Evolutionary conservation across 352 stramenopile species (phyloP), one percentile per base, ranked within the genome.

Genomic region (Pythium plurisporium): DNA sequence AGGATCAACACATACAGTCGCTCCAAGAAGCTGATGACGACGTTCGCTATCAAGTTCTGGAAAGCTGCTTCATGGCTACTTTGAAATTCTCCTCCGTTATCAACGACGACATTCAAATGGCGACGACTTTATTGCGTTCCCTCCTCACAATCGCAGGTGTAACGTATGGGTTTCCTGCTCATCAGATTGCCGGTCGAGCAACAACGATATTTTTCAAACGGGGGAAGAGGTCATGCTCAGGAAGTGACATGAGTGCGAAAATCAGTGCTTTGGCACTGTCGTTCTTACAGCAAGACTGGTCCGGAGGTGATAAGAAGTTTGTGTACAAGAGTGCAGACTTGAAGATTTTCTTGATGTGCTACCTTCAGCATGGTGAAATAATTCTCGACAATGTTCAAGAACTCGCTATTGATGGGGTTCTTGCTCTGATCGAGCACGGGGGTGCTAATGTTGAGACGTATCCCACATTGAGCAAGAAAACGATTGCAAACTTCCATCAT

Each of bases 401-500:
- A 11, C 55, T 87, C 8, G 68, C 70, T 1, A 29, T 81, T 11
- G 55, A 75, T 14, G 77, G 77, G 0, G 72, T 87, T 29, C 26
- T 78, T 10, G 64, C 70, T 14, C 46, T 87, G 5, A 60, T 76
- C 1, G 73, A 84, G 31, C 23, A 70, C 29, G 65, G 67, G 7
- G 60, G 60, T 8, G 56, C 49, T 20, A 48, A 55, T 0, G 20
- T 65, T 0, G 50, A 20, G 12, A 46, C 34, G 2, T 78, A 64
- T 36, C 70, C 72, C n/a, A 83, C 76, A 5, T 48, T 87, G 29
- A 74, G 53, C 36, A 84, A 84, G 55, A 86, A 86, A 41, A 81
- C 73, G 0, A 53, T 86, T 0, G 61, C 61, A 9, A 62, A 70
- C 15, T 84, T 77, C 40, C 65, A 86, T 40, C 71, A 66, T 7